Conservation (phyloP, 1,139 yeast species). For the Pichia sp. region DNA sequence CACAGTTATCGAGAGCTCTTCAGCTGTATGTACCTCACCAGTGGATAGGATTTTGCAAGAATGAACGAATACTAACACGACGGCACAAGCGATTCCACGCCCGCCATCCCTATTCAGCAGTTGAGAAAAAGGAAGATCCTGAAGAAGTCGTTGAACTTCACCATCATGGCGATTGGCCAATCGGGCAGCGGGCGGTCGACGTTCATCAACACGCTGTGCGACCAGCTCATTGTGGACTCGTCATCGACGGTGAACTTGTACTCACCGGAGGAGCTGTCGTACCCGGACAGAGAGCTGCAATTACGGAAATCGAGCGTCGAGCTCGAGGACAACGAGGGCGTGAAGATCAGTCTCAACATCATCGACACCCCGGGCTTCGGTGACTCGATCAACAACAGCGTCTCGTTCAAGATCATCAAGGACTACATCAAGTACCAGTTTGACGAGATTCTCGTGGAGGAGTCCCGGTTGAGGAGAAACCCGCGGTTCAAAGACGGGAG, state of each 20-base stretch:
- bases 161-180: conserved; percentile 58
- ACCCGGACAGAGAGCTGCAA: conserved; percentile 42
- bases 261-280: conserved; percentile 40
- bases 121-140: conserved; percentile 55
- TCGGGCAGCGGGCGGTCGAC: conserved; percentile 59
- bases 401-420: conserved; percentile 62
- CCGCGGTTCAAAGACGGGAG: conserved; percentile 76
- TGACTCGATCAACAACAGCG: conserved; percentile 60
- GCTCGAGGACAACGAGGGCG: conserved; percentile 72
- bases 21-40: conserved; percentile 33
- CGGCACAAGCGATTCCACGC: not conserved
- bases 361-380: conserved; percentile 82
- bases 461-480: conserved; percentile 83
- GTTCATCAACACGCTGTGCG: conserved; percentile 68
- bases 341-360: conserved; percentile 56
- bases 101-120: conserved; percentile 16
- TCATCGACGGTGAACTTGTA: conserved; percentile 40
- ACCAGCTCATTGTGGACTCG: conserved; percentile 66
- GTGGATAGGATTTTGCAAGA: no score
- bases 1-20: conserved; percentile 32
- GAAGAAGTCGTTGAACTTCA: conserved; percentile 55
- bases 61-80: no score
- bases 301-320: conserved; percentile 55
- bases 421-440: conserved; percentile 82
- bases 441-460: conserved; percentile 89